Percentiles rank a stretch among this genome's conserved stretches.
Conservation (phyloP, 352 stramenopile genomes). For the Pythium phragmiticola region DNA sequence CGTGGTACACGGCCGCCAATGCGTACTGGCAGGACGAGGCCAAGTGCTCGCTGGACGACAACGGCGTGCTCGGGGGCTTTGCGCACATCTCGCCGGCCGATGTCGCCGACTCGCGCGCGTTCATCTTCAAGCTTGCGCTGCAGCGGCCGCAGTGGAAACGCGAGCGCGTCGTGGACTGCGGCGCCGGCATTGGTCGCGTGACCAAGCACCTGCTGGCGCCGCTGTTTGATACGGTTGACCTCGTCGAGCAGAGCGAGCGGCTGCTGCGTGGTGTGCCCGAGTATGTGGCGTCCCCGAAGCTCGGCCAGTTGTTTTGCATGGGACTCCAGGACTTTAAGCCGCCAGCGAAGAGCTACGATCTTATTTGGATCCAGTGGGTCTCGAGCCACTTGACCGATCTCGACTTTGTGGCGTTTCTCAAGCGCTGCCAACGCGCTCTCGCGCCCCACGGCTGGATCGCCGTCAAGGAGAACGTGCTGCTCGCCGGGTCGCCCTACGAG, state of each 20-base stretch:
- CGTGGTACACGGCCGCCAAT: slow-evolving; percentile 73
- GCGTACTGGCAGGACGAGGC: slow-evolving; percentile 84
- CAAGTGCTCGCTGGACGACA: slow-evolving; percentile 92
- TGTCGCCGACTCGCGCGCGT: slow-evolving; percentile 63
- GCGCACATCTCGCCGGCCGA: slow-evolving; percentile 82
- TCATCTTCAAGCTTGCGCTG: slow-evolving; percentile 49
- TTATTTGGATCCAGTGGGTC: slow-evolving; percentile 98
- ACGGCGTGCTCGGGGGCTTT: slow-evolving; percentile 93
- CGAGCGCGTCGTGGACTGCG: slow-evolving; percentile 70
- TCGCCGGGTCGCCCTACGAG: slow-evolving; percentile 78
- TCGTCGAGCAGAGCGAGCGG: slow-evolving; percentile 93
- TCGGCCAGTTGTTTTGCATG: slow-evolving; percentile 87
- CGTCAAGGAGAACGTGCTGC: slow-evolving; percentile 92
- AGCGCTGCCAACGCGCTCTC: slow-evolving; percentile 78
- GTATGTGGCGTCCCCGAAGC: slow-evolving; percentile 73
- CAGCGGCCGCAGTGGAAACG: slow-evolving; percentile 51
- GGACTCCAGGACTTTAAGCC: slow-evolving; percentile 92
- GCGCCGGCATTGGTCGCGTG: slow-evolving; percentile 93
- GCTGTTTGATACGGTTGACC: slow-evolving; percentile 86
- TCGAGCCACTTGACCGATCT: slow-evolving; percentile 94
- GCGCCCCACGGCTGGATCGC: slow-evolving; percentile 57
- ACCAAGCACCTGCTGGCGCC: slow-evolving; percentile 93
- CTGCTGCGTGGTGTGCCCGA: slow-evolving; percentile 86
- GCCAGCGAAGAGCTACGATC: slow-evolving; percentile 76
- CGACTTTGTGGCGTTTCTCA: slow-evolving; percentile 93